Evolutionary conservation across 1,139 yeast species (phyloP), one percentile per base, ranked within the genome.

Genomic region (Hansenula sp.): DNA sequence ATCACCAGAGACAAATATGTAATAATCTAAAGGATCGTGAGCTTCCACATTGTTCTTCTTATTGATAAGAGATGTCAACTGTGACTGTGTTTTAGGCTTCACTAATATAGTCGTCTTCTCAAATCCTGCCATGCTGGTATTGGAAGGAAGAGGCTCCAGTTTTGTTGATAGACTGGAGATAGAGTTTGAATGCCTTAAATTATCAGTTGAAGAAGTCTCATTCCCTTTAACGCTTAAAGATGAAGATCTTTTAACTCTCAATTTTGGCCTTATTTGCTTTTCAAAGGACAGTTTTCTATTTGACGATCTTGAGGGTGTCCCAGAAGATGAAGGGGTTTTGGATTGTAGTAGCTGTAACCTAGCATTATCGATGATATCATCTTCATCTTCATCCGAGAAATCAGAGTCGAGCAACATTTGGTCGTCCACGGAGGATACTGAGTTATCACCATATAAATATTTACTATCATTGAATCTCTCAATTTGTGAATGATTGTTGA

Each of bases 1-100:
- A 9, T 57, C 63, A 2, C 70, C 71, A n/a, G 67, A 62, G 5
- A 74, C 87, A 61, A 77, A 79, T 5, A 72, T 59, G 56, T 75
- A 84, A 50, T 71, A 78, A 15, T 71, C 74, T 42, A 84, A 62
- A 0, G 84, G 81, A 47, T 79, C 74, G 4, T 61, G 63, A 19
- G 68, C 66, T 7, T 69, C 65, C 2, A 67, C 43, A 62, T 66
- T 52, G 55, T 54, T 54, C 19, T 58, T 61, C 36, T 56, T 59
- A 11, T 57, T 62, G 32, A 69, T 60, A 41, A 67, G 39, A 1
- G 50, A 41, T 1, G 70, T 60, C 28, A 68, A 41, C 25, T 59
- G 55, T 3, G 72, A 67, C 11, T 41, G 34, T 5, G 42, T 33
- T 28, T 31, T 16, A 15, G 13, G 33, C 30, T 38, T 24, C 4